phyloP scores from a whole-genome alignment of 805 yeast genomes.

The Ogataea angusta region DNA sequence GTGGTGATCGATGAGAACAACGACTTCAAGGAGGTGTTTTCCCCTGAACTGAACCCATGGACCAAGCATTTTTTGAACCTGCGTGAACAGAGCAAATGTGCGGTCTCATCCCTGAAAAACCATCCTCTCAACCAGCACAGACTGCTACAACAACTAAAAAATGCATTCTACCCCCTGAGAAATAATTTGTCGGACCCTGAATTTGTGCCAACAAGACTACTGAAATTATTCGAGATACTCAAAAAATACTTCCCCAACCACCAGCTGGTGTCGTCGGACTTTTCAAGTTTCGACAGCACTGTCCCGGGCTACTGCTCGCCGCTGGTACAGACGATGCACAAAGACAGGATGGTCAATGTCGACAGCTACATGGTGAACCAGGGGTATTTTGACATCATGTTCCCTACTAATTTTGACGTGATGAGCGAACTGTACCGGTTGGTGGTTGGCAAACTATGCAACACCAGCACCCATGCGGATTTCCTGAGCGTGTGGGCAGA shows the following conservation, averaged over 20 bases:
- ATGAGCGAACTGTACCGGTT: slow-evolving; percentile 60
- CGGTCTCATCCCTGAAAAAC: slow-evolving; percentile 30
- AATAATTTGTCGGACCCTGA: slow-evolving; percentile 70
- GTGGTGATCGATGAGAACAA: slow-evolving; percentile 70
- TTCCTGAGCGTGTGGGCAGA: slow-evolving; percentile 74
- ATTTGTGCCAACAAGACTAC: slow-evolving; percentile 73
- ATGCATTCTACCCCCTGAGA: slow-evolving; percentile 60
- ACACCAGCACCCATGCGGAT: slow-evolving; percentile 55
- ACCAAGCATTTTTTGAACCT: slow-evolving; percentile 53
- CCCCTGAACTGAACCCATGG: slow-evolving; percentile 58
- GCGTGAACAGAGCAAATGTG: slow-evolving; percentile 44
- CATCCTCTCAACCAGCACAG: slow-evolving; percentile 63
- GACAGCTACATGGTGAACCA: slow-evolving; percentile 79
- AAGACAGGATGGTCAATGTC: slow-evolving; percentile 64
- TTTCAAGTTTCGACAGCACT: slow-evolving; percentile 47
- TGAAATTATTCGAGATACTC: slow-evolving; percentile 62
- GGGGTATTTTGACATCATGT: slow-evolving; percentile 84
- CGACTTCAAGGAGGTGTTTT: slow-evolving; percentile 70
- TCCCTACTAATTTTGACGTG: slow-evolving; percentile 72
- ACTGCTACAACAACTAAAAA: slow-evolving; percentile 39
- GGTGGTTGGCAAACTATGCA: slow-evolving; percentile 58
- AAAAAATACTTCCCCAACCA: slow-evolving; percentile 71
- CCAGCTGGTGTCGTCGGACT: slow-evolving; percentile 70
- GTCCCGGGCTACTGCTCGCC: slow-evolving; percentile 66
- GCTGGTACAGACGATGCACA: slow-evolving; percentile 73